Evolutionary conservation across 805 yeast species (phyloP).

Genomic region (Saccharomycopsis babjevae): DNA sequence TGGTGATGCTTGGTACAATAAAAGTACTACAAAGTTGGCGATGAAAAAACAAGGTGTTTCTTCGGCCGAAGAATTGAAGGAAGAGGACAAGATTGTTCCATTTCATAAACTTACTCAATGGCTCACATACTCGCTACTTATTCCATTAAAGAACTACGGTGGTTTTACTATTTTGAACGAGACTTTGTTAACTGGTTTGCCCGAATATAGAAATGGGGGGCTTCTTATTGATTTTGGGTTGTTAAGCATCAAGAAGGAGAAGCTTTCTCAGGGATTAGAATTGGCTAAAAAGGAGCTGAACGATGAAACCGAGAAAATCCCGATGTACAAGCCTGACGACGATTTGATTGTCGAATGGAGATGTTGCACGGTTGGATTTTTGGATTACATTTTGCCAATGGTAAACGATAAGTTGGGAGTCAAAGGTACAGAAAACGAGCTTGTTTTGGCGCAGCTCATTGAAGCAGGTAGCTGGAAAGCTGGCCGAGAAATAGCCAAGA

Average conservation of each 20-base stretch:
- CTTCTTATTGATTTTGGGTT: conserved; percentile 47
- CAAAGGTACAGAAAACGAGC: conserved; percentile 22
- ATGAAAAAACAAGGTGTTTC: conserved; percentile 24
- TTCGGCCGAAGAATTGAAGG: conserved; percentile 19
- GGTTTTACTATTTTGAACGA: conserved; percentile 30
- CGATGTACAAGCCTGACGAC: conserved; percentile 43
- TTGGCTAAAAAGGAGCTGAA: conserved; percentile 22
- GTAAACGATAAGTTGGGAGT: conserved; percentile 37
- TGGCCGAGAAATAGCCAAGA: conserved; percentile 50
- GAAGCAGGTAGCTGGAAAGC: conserved; percentile 66
- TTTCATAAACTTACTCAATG: conserved; percentile 61
- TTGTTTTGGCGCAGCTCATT: conserved; percentile 46
- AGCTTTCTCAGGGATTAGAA: conserved; percentile 29
- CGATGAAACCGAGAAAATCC: conserved; percentile 26
- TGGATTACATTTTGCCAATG: conserved; percentile 42
- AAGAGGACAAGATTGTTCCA: conserved; percentile 38
- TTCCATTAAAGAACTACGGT: conserved; percentile 41
- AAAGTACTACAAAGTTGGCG: conserved; percentile 21
- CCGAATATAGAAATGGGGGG: conserved; percentile 60
- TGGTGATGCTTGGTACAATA: conserved; percentile 52
- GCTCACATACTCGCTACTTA: conserved; percentile 50
- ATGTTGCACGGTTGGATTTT: conserved; percentile 45
- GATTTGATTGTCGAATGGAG: conserved; percentile 64
- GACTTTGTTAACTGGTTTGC: conserved; percentile 42
- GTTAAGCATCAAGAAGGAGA: conserved; percentile 36